Base-by-base conservation (phyloP, 176 grass and related monocot species). In the Eragrostis curvula region DNA sequence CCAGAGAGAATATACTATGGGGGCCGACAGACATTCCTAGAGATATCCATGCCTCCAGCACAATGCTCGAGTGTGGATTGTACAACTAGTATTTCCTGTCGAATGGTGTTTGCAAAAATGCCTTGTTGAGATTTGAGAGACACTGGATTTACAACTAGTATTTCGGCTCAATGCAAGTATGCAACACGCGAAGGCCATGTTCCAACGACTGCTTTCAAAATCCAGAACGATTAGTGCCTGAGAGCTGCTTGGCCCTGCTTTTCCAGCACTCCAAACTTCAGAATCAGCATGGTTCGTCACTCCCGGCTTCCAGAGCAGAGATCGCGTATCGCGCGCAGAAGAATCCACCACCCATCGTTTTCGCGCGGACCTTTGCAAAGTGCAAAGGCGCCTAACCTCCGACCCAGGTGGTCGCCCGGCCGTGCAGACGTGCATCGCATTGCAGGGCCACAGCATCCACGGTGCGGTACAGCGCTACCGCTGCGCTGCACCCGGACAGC, bases 311-410 rank as follows among this genome's bases (percentile, higher is more conserved):
- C n/a, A n/a, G n/a, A n/a, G n/a, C n/a, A n/a, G n/a, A n/a, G n/a
- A n/a, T n/a, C n/a, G n/a, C n/a, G n/a, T n/a, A n/a, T n/a, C n/a
- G n/a, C n/a, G n/a, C n/a, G n/a, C n/a, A n/a, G n/a, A 36, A 36
- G 32, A 36, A 36, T n/a, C n/a, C n/a, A 36, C 32, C 25, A 15
- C 24, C 45, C 0, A 14, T 71, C 46, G 25, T 48, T 71, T 29
- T 72, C 70, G 14, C 70, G n/a, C 70, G 27, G 47, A 21, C 27
- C 70, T 73, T 32, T 73, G 70, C 24, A 8, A 18, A 72, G 70
- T 28, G 70, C 70, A 6, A 8, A 28, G 47, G 27, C 16, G 45
- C 46, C 69, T 27, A 71, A 47, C 68, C 27, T 44, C 46, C 27
- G 20, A 29, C 24, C 24, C 46, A 13, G 41, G 21, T 69, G 67